Conservation (phyloP, 1,284 basidiomycete genomes). For the Lignosus rhinocerotis region DNA sequence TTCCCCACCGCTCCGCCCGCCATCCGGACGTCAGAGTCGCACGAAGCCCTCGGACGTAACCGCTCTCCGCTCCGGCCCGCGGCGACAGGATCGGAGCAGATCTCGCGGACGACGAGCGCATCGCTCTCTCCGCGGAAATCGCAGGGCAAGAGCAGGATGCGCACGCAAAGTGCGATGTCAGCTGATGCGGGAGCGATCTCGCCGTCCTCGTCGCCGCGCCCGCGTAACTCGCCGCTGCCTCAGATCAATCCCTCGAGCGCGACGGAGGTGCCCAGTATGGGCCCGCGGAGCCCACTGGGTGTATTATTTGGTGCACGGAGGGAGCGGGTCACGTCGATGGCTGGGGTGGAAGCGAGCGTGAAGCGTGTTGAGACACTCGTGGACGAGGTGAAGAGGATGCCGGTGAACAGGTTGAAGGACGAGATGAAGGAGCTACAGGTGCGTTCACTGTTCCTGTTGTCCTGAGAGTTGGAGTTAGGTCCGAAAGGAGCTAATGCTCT, state of each 20-base stretch:
- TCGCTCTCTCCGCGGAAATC: constrained; percentile 20
- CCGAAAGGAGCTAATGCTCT: not conserved
- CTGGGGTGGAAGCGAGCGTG: constrained; percentile 42
- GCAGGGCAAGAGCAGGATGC: constrained; percentile 15
- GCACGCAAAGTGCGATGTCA: constrained; percentile 13
- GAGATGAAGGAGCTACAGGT: constrained; percentile 83
- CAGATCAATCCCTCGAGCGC: constrained; percentile 28
- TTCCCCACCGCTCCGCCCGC: constrained; percentile 4
- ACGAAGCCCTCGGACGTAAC: constrained; percentile 36
- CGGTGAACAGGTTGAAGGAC: constrained; percentile 64
- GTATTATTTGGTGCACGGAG: constrained; percentile 43
- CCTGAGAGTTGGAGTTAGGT: not conserved
- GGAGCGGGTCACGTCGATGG: constrained; percentile 27
- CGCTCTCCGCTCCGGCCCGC: constrained; percentile 1
- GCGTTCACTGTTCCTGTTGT: constrained; percentile 16
- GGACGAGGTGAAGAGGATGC: constrained; percentile 61
- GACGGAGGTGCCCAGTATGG: constrained; percentile 33
- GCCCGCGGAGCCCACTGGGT: constrained; percentile 52
- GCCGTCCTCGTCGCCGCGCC: constrained; percentile 20
- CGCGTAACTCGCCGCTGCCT: constrained; percentile 27
- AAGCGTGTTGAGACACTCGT: constrained; percentile 59
- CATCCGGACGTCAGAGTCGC: constrained; percentile 43
- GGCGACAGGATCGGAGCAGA: constrained; percentile 9
- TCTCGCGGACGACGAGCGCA: constrained; percentile 19
- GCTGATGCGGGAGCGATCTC: constrained; percentile 12